Evolutionary conservation across 2,329 filamentous ascomycete genomes (phyloP).

Genomic region (Colletotrichum acutatum): DNA sequence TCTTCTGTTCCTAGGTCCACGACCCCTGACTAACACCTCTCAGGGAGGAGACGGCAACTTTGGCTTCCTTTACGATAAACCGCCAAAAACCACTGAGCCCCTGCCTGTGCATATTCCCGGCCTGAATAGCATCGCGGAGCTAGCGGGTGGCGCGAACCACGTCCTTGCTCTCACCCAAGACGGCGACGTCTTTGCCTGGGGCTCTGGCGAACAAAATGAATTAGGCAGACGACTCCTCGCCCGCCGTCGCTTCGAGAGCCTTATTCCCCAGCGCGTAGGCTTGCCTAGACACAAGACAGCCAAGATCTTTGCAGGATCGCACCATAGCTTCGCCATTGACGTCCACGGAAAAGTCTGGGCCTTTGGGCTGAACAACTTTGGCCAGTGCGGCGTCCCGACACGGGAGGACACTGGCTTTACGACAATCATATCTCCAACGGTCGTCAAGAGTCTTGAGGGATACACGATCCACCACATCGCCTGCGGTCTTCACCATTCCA

Average conservation of each 20-base stretch:
- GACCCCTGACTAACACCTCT: neutral
- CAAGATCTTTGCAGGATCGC: conserved; percentile 64
- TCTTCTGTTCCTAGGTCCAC: neutral
- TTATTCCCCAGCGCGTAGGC: conserved; percentile 53
- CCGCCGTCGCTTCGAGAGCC: conserved; percentile 58
- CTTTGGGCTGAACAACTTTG: conserved; percentile 80
- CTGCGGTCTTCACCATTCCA: conserved; percentile 75
- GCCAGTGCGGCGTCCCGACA: conserved; percentile 69
- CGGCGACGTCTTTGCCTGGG: conserved; percentile 66
- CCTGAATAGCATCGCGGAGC: conserved; percentile 61
- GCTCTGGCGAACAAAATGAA: conserved; percentile 61
- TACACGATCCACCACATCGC: conserved; percentile 67
- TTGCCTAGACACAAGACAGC: conserved; percentile 46
- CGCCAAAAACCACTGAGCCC: conserved; percentile 51
- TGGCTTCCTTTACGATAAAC: conserved; percentile 54
- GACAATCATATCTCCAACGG: conserved; percentile 63
- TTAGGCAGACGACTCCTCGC: conserved; percentile 57
- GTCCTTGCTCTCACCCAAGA: conserved; percentile 63
- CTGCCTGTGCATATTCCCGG: conserved; percentile 58
- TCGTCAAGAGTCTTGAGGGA: conserved; percentile 64
- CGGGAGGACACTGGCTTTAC: conserved; percentile 29
- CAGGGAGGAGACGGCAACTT: conserved; percentile 58
- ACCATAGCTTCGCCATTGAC: conserved; percentile 77
- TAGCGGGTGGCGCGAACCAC: conserved; percentile 68
- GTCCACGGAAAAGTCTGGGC: conserved; percentile 71